Percentiles rank a stretch among this genome's conserved stretches.
These are phyloP conservation scores for Elsinoe arachidis DNA, from an alignment of 2,329 filamentous ascomycete species.

Conservation along the genomic window DNA sequence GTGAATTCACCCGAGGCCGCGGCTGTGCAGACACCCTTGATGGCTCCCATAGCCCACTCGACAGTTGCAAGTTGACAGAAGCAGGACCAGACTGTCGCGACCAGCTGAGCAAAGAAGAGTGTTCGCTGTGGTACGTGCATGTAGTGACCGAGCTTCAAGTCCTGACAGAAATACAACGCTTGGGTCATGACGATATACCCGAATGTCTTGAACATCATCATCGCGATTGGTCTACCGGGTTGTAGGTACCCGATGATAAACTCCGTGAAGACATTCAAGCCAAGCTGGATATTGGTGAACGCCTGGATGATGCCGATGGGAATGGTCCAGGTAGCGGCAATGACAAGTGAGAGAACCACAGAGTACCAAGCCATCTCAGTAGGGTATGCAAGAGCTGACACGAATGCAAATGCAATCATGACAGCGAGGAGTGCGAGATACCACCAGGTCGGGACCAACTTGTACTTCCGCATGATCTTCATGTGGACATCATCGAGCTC, in stretches of 20 bases:
- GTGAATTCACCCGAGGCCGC: conserved; percentile 77
- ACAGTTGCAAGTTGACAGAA: conserved; percentile 75
- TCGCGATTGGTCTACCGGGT: conserved; percentile 75
- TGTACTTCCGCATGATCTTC: conserved; percentile 72
- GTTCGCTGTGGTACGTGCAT: conserved; percentile 80
- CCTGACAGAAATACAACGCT: conserved; percentile 79
- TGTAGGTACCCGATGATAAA: conserved; percentile 73
- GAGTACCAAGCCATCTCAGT: conserved; percentile 81
- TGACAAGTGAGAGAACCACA: conserved; percentile 64
- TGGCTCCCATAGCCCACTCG: conserved; percentile 81
- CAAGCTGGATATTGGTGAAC: conserved; percentile 56
- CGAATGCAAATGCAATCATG: conserved; percentile 18
- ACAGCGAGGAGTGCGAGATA: conserved; percentile 39
- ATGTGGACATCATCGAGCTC: conserved; percentile 68
- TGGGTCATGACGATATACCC: conserved; percentile 55
- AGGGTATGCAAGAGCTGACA: conserved; percentile 47
- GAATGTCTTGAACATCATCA: conserved; percentile 91
- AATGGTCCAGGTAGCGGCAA: conserved; percentile 74
- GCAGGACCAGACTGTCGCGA: conserved; percentile 66
- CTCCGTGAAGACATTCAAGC: conserved; percentile 22
- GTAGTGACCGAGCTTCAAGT: conserved; percentile 80
- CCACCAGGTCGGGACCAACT: conserved; percentile 73
- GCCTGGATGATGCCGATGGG: conserved; percentile 90
- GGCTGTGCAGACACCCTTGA: conserved; percentile 68
- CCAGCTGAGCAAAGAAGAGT: conserved; percentile 69